A percentile compares a stretch with the other conserved stretches of the same genome.
Conservation (phyloP, 768 basidiomycete species). For the Tricholoma sp. region DNA sequence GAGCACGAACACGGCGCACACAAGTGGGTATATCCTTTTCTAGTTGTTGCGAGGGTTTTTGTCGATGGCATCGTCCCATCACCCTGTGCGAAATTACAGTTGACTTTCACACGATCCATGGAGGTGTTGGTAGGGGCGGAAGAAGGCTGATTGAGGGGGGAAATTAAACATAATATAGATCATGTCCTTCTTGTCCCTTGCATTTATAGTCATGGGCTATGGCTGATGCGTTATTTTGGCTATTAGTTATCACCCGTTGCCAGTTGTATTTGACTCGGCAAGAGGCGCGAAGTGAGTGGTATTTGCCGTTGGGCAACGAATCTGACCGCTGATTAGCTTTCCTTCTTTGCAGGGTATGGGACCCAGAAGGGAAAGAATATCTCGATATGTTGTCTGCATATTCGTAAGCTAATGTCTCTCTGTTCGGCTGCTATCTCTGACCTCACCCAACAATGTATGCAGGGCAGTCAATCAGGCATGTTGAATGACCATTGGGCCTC, state of each 20-base stretch:
- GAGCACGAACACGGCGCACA: slow-evolving; percentile 84
- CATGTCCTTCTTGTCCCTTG: slow-evolving; percentile 19
- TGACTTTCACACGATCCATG: slow-evolving; percentile 14
- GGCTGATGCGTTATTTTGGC: slow-evolving; percentile 42
- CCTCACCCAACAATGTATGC: background rate
- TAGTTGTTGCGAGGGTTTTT: slow-evolving; percentile 17
- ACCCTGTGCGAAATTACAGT: slow-evolving; percentile 20
- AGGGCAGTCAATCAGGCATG: slow-evolving; percentile 86
- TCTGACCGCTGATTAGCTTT: slow-evolving; percentile 12
- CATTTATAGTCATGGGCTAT: slow-evolving; percentile 20
- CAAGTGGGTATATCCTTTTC: slow-evolving; percentile 58
- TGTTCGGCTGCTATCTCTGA: slow-evolving; percentile 3
- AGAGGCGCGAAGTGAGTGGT: slow-evolving; percentile 80
- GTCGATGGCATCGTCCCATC: slow-evolving; percentile 24
- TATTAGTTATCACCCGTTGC: slow-evolving; percentile 90
- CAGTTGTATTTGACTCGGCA: slow-evolving; percentile 89
- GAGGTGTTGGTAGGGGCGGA: slow-evolving; percentile 1
- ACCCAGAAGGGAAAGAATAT: slow-evolving; percentile 92
- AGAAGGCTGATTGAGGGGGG: slow-evolving; percentile 8
- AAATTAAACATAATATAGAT: slow-evolving; percentile 9
- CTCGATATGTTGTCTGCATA: slow-evolving; percentile 99
- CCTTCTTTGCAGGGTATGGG: slow-evolving; percentile 68
- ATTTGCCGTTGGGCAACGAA: slow-evolving; percentile 29
- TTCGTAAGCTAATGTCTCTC: slow-evolving; percentile 52
- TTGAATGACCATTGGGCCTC: slow-evolving; percentile 14